Evolutionary conservation across 176 grass and related monocot genomes (phyloP).

Genomic region (Cenchrus fungigraminus): DNA sequence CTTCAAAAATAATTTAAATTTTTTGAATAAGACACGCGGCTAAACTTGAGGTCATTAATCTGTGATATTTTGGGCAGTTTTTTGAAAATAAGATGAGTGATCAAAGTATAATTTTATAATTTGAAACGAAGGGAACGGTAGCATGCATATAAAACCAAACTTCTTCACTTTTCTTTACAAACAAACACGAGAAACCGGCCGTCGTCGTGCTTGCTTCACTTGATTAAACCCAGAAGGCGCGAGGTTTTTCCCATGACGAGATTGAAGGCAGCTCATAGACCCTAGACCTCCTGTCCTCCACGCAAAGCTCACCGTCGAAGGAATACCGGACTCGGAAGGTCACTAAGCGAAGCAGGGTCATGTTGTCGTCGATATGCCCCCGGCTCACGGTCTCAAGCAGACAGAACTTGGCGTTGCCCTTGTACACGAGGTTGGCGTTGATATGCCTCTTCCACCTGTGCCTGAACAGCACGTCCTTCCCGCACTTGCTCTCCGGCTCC

Average conservation of each 20-base stretch:
- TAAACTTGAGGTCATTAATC: too few relatives aligned
- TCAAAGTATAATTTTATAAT: too few relatives aligned
- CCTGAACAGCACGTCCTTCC: neutral
- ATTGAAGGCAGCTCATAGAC: neutral
- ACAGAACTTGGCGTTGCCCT: conserved; percentile 22
- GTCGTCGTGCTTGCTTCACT: too few relatives aligned
- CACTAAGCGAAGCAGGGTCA: neutral
- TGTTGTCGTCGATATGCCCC: neutral
- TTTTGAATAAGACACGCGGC: too few relatives aligned
- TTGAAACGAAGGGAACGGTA: too few relatives aligned
- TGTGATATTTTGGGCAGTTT: too few relatives aligned
- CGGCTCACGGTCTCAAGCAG: neutral
- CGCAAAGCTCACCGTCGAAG: neutral
- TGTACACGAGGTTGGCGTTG: neutral
- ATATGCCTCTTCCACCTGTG: neutral
- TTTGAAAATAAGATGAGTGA: too few relatives aligned
- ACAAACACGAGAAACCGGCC: too few relatives aligned
- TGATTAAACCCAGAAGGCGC: neutral
- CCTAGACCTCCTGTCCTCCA: neutral
- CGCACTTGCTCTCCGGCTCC: neutral
- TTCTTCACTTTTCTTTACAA: too few relatives aligned
- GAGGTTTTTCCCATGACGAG: neutral
- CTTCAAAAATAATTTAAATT: too few relatives aligned
- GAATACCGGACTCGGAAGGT: neutral
- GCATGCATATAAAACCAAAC: too few relatives aligned